These are phyloP conservation scores for Beauveria sp. DNA, from an alignment of 2,329 filamentous ascomycete species.

Conservation along the genomic window DNA sequence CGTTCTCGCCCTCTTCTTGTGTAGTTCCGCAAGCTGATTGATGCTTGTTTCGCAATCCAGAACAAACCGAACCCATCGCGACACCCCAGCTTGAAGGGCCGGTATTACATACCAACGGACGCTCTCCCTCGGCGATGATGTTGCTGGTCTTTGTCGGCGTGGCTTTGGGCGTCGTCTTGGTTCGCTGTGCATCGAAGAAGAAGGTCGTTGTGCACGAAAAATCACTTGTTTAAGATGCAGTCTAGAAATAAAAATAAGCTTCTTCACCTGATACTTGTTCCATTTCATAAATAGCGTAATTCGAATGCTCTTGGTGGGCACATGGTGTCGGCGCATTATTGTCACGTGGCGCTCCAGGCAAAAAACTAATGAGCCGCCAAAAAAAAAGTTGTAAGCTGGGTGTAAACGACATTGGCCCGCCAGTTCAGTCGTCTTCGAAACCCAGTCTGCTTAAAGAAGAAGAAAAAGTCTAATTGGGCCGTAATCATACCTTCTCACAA, in stretches of 20 bases:
- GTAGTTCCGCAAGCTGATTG: slow-evolving; percentile 28
- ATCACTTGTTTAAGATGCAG: slow-evolving; percentile 5
- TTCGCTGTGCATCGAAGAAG: neutral
- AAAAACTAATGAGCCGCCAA: slow-evolving; percentile 12
- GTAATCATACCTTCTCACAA: slow-evolving; percentile 29
- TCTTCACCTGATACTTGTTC: neutral
- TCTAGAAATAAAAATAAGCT: neutral
- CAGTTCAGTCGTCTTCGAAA: neutral
- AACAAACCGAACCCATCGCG: slow-evolving; percentile 16
- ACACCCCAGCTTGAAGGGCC: neutral
- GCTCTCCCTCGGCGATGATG: neutral
- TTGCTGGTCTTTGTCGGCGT: slow-evolving; percentile 31
- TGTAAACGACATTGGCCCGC: slow-evolving; percentile 7
- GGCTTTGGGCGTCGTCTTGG: slow-evolving; percentile 27
- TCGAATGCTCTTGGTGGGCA: neutral
- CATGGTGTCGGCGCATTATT: neutral
- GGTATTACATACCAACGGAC: neutral
- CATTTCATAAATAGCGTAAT: too few species aligned
- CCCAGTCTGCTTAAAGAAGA: too few species aligned
- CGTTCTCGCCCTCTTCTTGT: slow-evolving; percentile 13
- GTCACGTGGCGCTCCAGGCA: slow-evolving; percentile 24
- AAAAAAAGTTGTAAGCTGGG: slow-evolving; percentile 25
- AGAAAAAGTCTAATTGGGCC: too few species aligned
- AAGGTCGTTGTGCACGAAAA: slow-evolving; percentile 11
- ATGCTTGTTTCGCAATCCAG: slow-evolving; percentile 20